Evolutionary conservation across 495 filamentous ascomycete species (phyloP).

Genomic region (Melanomma pulvis-pyrius): DNA sequence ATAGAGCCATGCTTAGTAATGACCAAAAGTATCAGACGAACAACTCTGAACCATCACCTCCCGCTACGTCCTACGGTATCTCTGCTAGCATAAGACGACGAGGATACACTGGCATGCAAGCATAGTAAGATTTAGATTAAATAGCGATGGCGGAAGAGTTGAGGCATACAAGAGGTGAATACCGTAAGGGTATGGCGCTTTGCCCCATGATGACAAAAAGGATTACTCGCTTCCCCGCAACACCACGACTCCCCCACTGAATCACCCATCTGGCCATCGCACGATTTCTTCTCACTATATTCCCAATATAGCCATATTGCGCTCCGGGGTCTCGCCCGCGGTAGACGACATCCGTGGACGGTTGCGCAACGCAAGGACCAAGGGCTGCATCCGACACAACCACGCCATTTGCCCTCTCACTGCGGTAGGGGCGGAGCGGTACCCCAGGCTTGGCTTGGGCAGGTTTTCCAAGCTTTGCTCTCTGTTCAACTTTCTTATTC

Average conservation of each 20-base stretch:
- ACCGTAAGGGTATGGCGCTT: no score
- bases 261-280: neutral
- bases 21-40: no score
- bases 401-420: neutral
- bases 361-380: neutral
- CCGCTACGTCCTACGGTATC: no score
- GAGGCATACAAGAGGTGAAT: no score
- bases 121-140: no score
- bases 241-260: conserved; percentile 7
- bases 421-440: neutral
- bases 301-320: conserved; percentile 5
- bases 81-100: no score
- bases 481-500: neutral
- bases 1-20: no score
- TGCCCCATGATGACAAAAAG: neutral
- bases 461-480: no score
- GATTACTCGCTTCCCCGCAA: conserved; percentile 11
- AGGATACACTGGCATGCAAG: no score
- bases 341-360: no score
- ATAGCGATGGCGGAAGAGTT: no score
- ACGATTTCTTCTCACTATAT: neutral
- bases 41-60: no score
- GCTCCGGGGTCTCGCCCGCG: neutral
- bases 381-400: neutral
- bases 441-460: conserved; percentile 11